These are phyloP conservation scores for Striga hermonthica DNA, from an alignment of 305 asterid species.

Conservation along the genomic window DNA sequence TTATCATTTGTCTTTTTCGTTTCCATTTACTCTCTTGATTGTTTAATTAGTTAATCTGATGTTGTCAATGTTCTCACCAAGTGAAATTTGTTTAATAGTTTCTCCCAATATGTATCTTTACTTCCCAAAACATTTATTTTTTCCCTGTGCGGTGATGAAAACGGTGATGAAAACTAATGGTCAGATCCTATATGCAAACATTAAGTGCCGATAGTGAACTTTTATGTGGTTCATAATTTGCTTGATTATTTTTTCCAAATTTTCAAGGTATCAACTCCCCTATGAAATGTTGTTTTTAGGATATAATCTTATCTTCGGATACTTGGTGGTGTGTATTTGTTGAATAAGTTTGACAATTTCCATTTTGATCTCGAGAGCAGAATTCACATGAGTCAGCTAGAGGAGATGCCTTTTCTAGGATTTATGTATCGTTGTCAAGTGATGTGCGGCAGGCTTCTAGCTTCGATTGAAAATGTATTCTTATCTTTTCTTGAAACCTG, in stretches of 20 bases:
- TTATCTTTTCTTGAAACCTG: too few species aligned
- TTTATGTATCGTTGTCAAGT: conserved; percentile 74
- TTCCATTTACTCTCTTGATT: conserved; percentile 12
- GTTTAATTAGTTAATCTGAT: conserved; percentile 14
- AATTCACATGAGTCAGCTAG: conserved; percentile 70
- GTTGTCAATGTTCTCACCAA: too few species aligned
- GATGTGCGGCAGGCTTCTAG: conserved; percentile 74
- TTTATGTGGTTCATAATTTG: conserved; percentile 24
- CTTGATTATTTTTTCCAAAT: conserved; percentile 3
- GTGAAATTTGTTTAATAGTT: neutral
- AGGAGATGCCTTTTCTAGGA: conserved; percentile 94
- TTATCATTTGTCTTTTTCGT: conserved; percentile 19
- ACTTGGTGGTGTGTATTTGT: neutral
- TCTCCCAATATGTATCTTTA: conserved; percentile 2
- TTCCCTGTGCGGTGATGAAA: conserved; percentile 7
- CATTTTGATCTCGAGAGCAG: conserved; percentile 38
- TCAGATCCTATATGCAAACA: conserved; percentile 14
- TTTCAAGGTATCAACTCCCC: conserved; percentile 17
- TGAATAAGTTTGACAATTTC: conserved; percentile 19
- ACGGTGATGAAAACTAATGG: conserved; percentile 1
- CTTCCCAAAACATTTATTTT: conserved; percentile 23
- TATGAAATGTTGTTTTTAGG: conserved; percentile 1
- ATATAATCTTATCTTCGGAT: conserved; percentile 5
- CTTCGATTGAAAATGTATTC: conserved; percentile 62
- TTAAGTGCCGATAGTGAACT: conserved; percentile 5